phyloP scores from a whole-genome alignment of 352 stramenopile genomes.

The Phytopythium montanum region DNA sequence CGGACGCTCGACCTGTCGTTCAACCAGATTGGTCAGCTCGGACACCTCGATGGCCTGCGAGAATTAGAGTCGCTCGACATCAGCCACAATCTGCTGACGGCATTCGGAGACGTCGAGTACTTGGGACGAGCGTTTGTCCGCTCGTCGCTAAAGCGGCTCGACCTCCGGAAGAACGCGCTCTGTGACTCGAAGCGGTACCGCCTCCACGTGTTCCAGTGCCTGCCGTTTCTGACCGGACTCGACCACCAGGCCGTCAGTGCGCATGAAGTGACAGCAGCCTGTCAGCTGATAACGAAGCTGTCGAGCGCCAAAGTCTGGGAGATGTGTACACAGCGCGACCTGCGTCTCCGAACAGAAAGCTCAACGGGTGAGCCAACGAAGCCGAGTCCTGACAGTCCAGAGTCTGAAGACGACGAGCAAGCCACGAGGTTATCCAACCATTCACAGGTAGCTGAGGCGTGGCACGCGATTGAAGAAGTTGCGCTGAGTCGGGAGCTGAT shows the following conservation, averaged over 20 bases:
- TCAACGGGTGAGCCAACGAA: neutral
- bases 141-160: conserved; percentile 29
- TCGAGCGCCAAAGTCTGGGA: conserved; percentile 43
- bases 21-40: conserved; percentile 51
- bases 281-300: conserved; percentile 43
- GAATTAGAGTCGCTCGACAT: conserved; percentile 44
- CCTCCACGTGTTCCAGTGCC: conserved; percentile 46
- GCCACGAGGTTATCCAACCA: neutral
- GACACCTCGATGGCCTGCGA: conserved; percentile 33
- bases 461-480: conserved; percentile 63
- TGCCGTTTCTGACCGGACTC: conserved; percentile 37
- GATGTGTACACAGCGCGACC: neutral
- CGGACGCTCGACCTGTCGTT: conserved; percentile 58
- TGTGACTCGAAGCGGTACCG: conserved; percentile 66
- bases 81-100: conserved; percentile 60
- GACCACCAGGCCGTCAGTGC: conserved; percentile 46
- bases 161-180: conserved; percentile 70
- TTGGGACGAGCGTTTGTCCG: conserved; percentile 20
- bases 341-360: neutral
- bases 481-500: conserved; percentile 61
- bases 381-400: neutral
- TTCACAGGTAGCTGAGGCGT: conserved; percentile 17
- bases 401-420: conserved; percentile 16
- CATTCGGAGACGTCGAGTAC: conserved; percentile 50
- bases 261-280: conserved; percentile 32